Evolutionary conservation across 768 basidiomycete species (phyloP), one percentile per base, ranked within the genome.

Genomic region (Strobilomyces confusus): DNA sequence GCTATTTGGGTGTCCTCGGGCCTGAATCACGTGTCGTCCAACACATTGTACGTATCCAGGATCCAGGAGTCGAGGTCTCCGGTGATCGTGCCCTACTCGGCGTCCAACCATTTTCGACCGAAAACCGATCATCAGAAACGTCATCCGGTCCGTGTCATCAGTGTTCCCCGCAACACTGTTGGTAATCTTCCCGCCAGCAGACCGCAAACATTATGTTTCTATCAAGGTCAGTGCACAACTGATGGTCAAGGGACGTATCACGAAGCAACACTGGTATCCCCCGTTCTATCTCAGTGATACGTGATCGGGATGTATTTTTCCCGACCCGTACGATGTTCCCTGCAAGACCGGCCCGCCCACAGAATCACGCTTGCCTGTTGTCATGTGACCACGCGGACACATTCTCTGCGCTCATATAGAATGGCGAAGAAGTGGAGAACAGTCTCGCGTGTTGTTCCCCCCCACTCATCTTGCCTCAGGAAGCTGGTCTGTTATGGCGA

Each of bases 301-400:
- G 19, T 25, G 41, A 26, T 36, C 26, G 37, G 44, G n/a, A 4
- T 37, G 34, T 32, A 51, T 29, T 45, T 50, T 38, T 46, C 38
- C 33, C 26, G 49, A 52, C 29, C 44, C 26, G n/a, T 26, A 37
- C 30, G 32, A 19, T 29, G 17, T 20, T 19, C 33, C 52, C 8
- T 44, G 13, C 23, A 3, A 12, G 22, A 26, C 44, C 33, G 22
- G 40, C 8, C 43, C 23, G 23, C 40, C 20, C 17, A 37, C 29
- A 32, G 17, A 14, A 37, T 26, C 47, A 22, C 37, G 29, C 40
- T 23, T 20, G 20, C 46, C 20, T 42, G 49, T 19, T 22, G 36
- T 44, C 47, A 49, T 56, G 41, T 53, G 58, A 45, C 32, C 50
- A 40, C 25, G 44, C n/a, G 54, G 48, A 38, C 19, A 9, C 15